Conservation (phyloP, 2,329 filamentous ascomycete genomes). For the Trichoderma aggressivum region DNA sequence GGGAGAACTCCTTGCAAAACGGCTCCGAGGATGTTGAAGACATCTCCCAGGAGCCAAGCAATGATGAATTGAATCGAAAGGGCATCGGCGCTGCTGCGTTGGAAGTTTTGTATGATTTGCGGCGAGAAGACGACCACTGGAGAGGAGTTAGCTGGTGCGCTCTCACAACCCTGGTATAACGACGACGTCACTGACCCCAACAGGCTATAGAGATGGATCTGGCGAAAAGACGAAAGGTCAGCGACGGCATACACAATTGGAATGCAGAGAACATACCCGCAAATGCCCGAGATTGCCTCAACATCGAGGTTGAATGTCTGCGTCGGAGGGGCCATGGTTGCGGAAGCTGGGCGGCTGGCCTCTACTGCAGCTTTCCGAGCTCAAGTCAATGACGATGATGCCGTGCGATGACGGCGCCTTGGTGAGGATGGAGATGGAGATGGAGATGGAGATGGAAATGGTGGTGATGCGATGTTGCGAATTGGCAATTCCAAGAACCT, state of each 20-base stretch:
- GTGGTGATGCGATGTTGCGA: not conserved
- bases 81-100: conserved; percentile 77
- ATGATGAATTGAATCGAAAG: conserved; percentile 89
- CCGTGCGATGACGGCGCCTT: not conserved
- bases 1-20: conserved; percentile 87
- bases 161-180: not conserved
- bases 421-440: not conserved
- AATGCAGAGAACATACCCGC: conserved; percentile 56
- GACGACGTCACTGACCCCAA: conserved; percentile 53
- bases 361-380: not conserved
- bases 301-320: conserved; percentile 70
- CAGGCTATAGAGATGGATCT: conserved; percentile 95
- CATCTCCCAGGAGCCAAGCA: conserved; percentile 88
- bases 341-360: not conserved
- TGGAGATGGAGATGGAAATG: not conserved
- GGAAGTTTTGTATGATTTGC: conserved; percentile 94
- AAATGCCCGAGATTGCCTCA: conserved; percentile 88
- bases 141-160: not conserved
- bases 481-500: not conserved
- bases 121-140: conserved; percentile 90
- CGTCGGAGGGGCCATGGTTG: conserved; percentile 53
- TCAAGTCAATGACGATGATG: conserved; percentile 2
- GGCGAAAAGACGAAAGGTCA: conserved; percentile 1
- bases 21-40: conserved; percentile 94
- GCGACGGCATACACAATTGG: not conserved